phyloP scores from a whole-genome alignment of 2,329 filamentous ascomycete genomes.

The Ophiostoma australiae region DNA sequence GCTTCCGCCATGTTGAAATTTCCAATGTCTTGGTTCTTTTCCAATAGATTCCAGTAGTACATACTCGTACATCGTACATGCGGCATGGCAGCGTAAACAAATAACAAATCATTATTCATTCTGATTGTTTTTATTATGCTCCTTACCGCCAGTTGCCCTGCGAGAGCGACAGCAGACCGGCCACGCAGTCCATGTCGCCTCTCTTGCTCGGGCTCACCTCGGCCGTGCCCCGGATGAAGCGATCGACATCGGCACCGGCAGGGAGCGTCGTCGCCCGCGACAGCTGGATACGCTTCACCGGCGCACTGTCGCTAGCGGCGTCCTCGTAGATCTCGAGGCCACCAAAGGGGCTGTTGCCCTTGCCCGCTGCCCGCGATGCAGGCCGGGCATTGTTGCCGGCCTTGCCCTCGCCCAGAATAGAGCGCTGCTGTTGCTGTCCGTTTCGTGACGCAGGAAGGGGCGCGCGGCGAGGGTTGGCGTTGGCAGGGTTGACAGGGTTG shows the following conservation, averaged over 20 bases:
- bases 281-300: slow-evolving; percentile 18
- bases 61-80: neutral
- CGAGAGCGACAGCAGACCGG: slow-evolving; percentile 80
- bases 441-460: slow-evolving; percentile 37
- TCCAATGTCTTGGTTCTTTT: slow-evolving; percentile 12
- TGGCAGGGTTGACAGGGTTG: slow-evolving; percentile 29
- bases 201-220: slow-evolving; percentile 64
- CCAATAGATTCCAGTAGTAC: slow-evolving; percentile 10
- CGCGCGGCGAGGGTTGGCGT: slow-evolving; percentile 34
- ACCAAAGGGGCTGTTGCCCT: slow-evolving; percentile 30
- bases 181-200: slow-evolving; percentile 81
- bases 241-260: slow-evolving; percentile 59
- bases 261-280: slow-evolving; percentile 24
- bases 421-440: slow-evolving; percentile 32
- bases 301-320: slow-evolving; percentile 30
- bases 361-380: slow-evolving; percentile 30
- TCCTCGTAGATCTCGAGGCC: slow-evolving; percentile 53
- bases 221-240: slow-evolving; percentile 66
- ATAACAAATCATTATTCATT: neutral
- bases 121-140: neutral
- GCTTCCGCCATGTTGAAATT: slow-evolving; percentile 1
- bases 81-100: slow-evolving; percentile 9
- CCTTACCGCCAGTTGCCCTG: slow-evolving; percentile 80
- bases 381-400: slow-evolving; percentile 42
- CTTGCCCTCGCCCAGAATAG: slow-evolving; percentile 35